phyloP scores from a whole-genome alignment of 768 basidiomycete genomes.

The Serendipita sp. region DNA sequence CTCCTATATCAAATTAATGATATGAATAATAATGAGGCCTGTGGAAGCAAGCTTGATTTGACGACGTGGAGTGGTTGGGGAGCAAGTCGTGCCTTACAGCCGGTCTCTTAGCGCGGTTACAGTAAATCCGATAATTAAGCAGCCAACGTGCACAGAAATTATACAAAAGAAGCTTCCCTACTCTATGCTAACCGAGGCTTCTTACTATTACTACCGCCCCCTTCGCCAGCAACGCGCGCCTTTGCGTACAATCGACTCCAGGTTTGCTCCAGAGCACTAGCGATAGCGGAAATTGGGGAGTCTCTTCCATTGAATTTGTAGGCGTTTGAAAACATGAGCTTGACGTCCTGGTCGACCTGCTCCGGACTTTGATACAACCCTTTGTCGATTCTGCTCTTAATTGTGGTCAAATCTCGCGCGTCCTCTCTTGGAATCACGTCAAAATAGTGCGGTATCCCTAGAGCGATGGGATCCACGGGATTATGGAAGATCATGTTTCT shows the following conservation, averaged over 20 bases:
- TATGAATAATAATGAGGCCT: too few species aligned
- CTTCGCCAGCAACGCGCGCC: neutral
- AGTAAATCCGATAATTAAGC: too few species aligned
- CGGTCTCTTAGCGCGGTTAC: too few species aligned
- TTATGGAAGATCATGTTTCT: slow-evolving; percentile 39
- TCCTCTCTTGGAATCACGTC: slow-evolving; percentile 71
- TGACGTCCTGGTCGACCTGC: slow-evolving; percentile 68
- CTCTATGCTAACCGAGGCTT: neutral
- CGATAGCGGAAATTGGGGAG: slow-evolving; percentile 58
- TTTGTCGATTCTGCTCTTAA: slow-evolving; percentile 59
- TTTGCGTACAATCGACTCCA: slow-evolving; percentile 3
- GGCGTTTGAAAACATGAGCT: slow-evolving; percentile 79
- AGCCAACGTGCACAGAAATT: neutral
- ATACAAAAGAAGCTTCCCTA: neutral
- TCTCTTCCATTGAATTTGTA: slow-evolving; percentile 72
- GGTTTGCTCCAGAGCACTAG: slow-evolving; percentile 31
- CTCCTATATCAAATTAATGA: neutral
- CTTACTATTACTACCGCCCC: neutral
- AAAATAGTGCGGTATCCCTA: slow-evolving; percentile 78
- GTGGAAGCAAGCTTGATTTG: neutral
- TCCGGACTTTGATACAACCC: slow-evolving; percentile 71
- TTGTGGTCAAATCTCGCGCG: slow-evolving; percentile 71
- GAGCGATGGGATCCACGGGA: slow-evolving; percentile 71
- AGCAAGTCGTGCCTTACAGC: neutral
- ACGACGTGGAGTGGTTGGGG: neutral